A percentile compares a stretch with the other conserved stretches of the same genome.
Conservation (phyloP, 768 basidiomycete genomes). For the Leccinum incarnatum region DNA sequence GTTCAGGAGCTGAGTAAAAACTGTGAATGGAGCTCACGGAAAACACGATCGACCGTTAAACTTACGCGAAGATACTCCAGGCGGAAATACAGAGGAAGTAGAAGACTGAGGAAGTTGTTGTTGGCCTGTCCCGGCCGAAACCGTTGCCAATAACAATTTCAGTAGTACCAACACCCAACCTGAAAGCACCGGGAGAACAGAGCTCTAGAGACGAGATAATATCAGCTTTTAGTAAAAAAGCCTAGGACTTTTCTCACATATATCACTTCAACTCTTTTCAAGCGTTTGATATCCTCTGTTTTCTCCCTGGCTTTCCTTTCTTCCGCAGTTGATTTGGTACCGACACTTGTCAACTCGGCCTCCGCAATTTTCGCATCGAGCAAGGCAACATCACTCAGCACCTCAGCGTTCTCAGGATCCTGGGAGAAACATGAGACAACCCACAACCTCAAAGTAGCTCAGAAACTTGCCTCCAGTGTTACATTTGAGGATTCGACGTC, state of each 20-base stretch:
- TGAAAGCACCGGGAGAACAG: conserved; percentile 78
- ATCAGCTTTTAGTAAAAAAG: not conserved
- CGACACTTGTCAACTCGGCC: conserved; percentile 48
- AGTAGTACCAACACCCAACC: conserved; percentile 92
- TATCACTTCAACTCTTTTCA: conserved; percentile 88
- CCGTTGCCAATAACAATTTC: conserved; percentile 89
- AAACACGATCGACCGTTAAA: conserved; percentile 1
- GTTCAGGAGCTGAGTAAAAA: conserved; percentile 51
- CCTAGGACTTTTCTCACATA: conserved; percentile 60
- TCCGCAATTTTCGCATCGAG: conserved; percentile 75
- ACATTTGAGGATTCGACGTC: conserved; percentile 53
- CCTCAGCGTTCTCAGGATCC: conserved; percentile 61
- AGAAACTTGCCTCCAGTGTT: conserved; percentile 36
- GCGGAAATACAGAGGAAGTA: conserved; percentile 68
- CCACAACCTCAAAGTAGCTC: not conserved
- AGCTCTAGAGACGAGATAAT: conserved; percentile 49
- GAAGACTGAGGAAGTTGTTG: conserved; percentile 62
- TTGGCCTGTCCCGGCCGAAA: conserved; percentile 68
- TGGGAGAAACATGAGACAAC: conserved; percentile 24
- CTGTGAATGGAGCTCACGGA: conserved; percentile 1
- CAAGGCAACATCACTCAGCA: conserved; percentile 68
- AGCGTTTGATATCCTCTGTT: conserved; percentile 78
- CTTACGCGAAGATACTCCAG: conserved; percentile 66
- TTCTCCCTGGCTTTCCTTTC: conserved; percentile 63
- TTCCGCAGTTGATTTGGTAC: conserved; percentile 50